Evolutionary conservation across 768 basidiomycete species (phyloP), one percentile per base, ranked within the genome.

Genomic region (Royoungia palumana): DNA sequence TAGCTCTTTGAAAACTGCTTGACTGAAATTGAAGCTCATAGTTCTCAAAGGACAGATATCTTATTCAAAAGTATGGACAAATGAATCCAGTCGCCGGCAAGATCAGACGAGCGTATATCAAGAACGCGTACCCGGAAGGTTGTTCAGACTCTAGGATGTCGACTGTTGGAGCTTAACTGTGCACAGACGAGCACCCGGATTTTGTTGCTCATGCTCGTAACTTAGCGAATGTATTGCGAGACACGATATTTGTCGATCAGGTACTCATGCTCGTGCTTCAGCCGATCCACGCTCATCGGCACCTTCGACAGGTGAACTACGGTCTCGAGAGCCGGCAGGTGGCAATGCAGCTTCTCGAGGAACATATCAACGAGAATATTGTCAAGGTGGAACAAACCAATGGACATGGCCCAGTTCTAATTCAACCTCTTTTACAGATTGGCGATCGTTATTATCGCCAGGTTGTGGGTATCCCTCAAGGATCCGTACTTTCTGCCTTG

Each of bases 391-490:
- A 13, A 50, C 38, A 22, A 41, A 22, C 44, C 22, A 19, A 16
- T 4, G 39, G 13, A 28, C 19, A 9, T 12, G 21, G 21, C 17
- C 25, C 3, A 17, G 55, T 41, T 51, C 34, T 36, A 36, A 52
- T 28, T 34, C 27, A 34, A 21, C 28, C 14, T n/a, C 12, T 27
- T 7, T 37, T 32, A 19, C 55, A 95, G 92, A 93, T 96, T 44
- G 89, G 88, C 2, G 58, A 70, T n/a, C 68, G 78, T 35, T 91
- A 86, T 61, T 95, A 87, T 63, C 82, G 87, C 12, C 96, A 99
- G 66, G 80, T 78, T n/a, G 80, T 90, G 24, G 96, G 96, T 3
- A 99, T 99, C 20, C 95, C 96, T 1, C 96, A 99, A 67, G 96
- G 96, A 19, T 97, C 94, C 3, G 82, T 94, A n/a, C 70, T 98